Conservation (phyloP, 2,329 filamentous ascomycete genomes). For the Colletotrichum phormii region DNA sequence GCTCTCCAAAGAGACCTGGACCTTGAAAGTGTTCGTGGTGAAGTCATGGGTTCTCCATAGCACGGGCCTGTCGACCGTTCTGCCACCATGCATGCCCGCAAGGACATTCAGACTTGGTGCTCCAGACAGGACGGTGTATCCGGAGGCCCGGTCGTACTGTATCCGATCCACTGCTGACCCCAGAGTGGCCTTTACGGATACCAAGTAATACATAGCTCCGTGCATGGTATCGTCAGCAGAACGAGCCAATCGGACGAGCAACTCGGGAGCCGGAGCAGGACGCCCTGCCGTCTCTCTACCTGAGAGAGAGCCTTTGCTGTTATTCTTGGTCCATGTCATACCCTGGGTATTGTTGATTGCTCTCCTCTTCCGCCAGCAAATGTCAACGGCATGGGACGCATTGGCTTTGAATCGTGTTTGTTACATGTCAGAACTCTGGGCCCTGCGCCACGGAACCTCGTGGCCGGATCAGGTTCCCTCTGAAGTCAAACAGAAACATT, state of each 20-base stretch:
- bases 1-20: not conserved
- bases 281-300: not conserved
- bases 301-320: not conserved
- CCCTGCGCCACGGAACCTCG: slow-evolving; percentile 19
- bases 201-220: not conserved
- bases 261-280: not conserved
- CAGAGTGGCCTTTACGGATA: not conserved
- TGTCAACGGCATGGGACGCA: not conserved
- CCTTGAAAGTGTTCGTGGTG: not conserved
- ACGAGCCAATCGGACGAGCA: slow-evolving; percentile 7
- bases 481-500: slow-evolving; percentile 33
- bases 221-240: not conserved
- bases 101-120: slow-evolving; percentile 1
- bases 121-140: slow-evolving; percentile 22
- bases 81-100: not conserved
- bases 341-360: not conserved
- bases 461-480: slow-evolving; percentile 12
- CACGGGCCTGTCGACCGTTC: not conserved
- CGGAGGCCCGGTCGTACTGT: slow-evolving; percentile 23
- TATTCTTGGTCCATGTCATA: not conserved
- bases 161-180: slow-evolving; percentile 16
- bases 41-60: not conserved
- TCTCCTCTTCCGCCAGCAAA: not conserved
- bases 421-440: slow-evolving; percentile 30
- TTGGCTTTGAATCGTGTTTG: not conserved